These are phyloP conservation scores for Isatis lusitanica DNA, from an alignment of 441 rosid genomes.

Conservation along the genomic window DNA sequence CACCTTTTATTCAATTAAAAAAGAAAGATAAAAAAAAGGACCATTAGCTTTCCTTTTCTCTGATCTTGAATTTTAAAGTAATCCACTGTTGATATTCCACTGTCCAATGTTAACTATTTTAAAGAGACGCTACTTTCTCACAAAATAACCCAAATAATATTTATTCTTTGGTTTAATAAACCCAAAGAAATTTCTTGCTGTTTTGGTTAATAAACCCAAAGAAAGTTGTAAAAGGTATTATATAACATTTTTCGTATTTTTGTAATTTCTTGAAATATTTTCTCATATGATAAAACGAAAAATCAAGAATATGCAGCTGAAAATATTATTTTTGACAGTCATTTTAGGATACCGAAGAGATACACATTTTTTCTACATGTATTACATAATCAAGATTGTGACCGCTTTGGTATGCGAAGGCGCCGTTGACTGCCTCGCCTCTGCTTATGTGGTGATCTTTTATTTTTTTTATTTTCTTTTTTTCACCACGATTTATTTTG, in stretches of 20 bases:
- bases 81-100: background rate
- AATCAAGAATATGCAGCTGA: background rate
- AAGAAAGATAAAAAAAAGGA: background rate
- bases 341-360: conserved; percentile 73
- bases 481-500: background rate
- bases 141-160: background rate
- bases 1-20: background rate
- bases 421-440: conserved; percentile 70
- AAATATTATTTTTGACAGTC: conserved; percentile 41
- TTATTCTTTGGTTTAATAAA: too few species aligned
- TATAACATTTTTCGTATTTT: background rate
- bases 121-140: background rate
- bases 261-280: background rate
- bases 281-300: background rate
- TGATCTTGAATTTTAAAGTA: background rate
- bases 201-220: background rate
- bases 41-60: background rate
- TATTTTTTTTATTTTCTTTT: background rate
- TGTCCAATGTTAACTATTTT: background rate
- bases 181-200: background rate
- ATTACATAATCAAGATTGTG: conserved; percentile 54
- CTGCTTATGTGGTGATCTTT: conserved; percentile 74
- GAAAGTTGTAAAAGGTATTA: background rate
- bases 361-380: conserved; percentile 64
- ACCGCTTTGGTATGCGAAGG: conserved; percentile 66